Evolutionary conservation across 495 filamentous ascomycete genomes (phyloP), one percentile per base, ranked within the genome.

Genomic region (Hamigera avellanea): DNA sequence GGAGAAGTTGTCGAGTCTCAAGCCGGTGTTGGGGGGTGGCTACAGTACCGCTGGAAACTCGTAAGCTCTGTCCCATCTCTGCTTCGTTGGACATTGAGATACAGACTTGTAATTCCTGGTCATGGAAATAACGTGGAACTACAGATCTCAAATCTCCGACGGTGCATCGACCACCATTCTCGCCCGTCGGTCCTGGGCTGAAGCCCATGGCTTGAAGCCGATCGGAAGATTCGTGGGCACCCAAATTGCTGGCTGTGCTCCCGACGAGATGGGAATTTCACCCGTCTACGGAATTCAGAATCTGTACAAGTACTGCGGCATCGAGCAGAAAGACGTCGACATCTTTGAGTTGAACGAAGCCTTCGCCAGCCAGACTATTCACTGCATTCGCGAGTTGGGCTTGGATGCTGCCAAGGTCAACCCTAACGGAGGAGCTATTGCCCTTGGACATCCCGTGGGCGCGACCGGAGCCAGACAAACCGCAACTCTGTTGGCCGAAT

Each of bases 271-370:
- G 87, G 87, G 87, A 25, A 70, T 94, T 35, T 88, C 88, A 0
- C 87, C 87, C 8, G 83, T 84, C 5, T 47, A 89, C 17, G 87
- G 84, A 1, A 86, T 95, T 28, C 87, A 87, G 16, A 83, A 80
- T 52, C 66, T 93, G 27, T 61, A 93, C 14, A 50, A 68, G 32
- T 67, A 70, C 36, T 67, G 80, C 8, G 84, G 78, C 13, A 41
- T 94, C 21, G 47, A 49, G 33, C 75, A 64, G 4, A 59, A 64
- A 8, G 84, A 95, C 33, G 78, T 95, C 0, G 73, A 79, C 6
- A 63, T 89, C n/a, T 94, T 86, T 86, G 88, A 95, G 69, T 79
- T 95, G 54, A 95, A 95, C 57, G 88, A 95, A 69, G 87, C 88
- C 14, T 95, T 94, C 61, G 88, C 88, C 3, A 82, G 78, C 36